Conservation (phyloP, 2,329 filamentous ascomycete genomes). For the Camillea tinctor region DNA sequence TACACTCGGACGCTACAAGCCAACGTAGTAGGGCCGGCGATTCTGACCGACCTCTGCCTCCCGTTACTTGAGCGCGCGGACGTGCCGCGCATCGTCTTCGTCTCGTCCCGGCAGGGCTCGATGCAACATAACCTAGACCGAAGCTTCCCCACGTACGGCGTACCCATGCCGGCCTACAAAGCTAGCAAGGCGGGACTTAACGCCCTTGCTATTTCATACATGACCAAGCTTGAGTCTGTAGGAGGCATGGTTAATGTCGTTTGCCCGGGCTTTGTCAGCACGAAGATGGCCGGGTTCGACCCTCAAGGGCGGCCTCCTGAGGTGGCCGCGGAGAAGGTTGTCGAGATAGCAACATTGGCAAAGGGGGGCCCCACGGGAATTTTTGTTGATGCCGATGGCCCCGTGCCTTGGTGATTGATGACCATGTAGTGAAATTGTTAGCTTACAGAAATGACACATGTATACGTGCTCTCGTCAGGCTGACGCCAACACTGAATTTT, state of each 20-base stretch:
- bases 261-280: constrained; percentile 38
- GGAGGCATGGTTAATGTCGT: constrained; percentile 36
- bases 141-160: constrained; percentile 23
- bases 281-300: constrained; percentile 25
- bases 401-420: constrained; percentile 4
- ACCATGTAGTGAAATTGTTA: background rate
- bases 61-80: constrained; percentile 31
- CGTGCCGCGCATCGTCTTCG: constrained; percentile 38
- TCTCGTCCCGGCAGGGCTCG: constrained; percentile 37
- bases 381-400: constrained; percentile 25
- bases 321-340: constrained; percentile 29
- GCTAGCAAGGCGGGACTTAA: constrained; percentile 44
- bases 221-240: constrained; percentile 27
- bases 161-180: constrained; percentile 36
- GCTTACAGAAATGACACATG: background rate
- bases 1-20: constrained; percentile 38
- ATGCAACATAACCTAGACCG: constrained; percentile 30
- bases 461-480: background rate
- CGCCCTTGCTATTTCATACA: constrained; percentile 38
- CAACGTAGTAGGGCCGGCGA: constrained; percentile 36
- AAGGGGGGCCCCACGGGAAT: constrained; percentile 32
- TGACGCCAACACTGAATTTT: background rate
- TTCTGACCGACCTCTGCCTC: constrained; percentile 27
- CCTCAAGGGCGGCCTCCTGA: constrained; percentile 20
- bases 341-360: constrained; percentile 31